Percentiles rank a stretch among this genome's conserved stretches.
Conservation (phyloP, 768 basidiomycete genomes). For the Russula earlei region DNA sequence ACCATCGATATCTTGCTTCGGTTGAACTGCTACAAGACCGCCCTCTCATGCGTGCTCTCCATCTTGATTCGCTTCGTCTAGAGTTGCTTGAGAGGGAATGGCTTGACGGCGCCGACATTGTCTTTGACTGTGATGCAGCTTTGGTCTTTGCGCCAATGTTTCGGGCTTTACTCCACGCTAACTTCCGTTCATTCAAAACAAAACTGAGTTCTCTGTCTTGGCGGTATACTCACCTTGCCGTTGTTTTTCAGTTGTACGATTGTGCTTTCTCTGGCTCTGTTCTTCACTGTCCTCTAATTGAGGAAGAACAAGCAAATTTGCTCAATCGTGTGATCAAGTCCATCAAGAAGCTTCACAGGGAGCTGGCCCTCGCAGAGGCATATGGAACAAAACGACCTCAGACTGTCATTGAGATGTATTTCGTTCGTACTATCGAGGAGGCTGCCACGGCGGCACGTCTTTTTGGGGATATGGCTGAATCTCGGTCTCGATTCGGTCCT, state of each 20-base stretch:
- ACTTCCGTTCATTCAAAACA: slow-evolving; percentile 36
- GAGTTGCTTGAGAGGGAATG: slow-evolving; percentile 56
- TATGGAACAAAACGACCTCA: slow-evolving; percentile 39
- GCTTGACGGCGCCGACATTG: slow-evolving; percentile 53
- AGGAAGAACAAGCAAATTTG: not conserved
- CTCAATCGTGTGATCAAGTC: slow-evolving; percentile 43
- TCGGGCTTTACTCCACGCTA: slow-evolving; percentile 36
- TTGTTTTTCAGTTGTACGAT: slow-evolving; percentile 41
- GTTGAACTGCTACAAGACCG: slow-evolving; percentile 61
- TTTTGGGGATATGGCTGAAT: slow-evolving; percentile 51
- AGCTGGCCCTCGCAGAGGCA: slow-evolving; percentile 52
- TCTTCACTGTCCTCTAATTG: slow-evolving; percentile 44
- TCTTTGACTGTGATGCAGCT: slow-evolving; percentile 54
- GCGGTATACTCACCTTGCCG: slow-evolving; percentile 43
- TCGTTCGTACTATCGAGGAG: slow-evolving; percentile 50
- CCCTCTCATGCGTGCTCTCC: slow-evolving; percentile 44
- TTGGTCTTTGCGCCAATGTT: slow-evolving; percentile 41
- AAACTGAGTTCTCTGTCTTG: slow-evolving; percentile 50
- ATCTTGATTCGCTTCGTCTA: slow-evolving; percentile 35
- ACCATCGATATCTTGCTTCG: slow-evolving; percentile 63
- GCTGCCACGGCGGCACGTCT: slow-evolving; percentile 45
- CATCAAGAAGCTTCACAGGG: slow-evolving; percentile 56
- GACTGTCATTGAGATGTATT: slow-evolving; percentile 45
- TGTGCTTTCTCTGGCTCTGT: slow-evolving; percentile 1
- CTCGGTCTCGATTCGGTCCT: slow-evolving; percentile 33